Base-by-base conservation (phyloP, 257 asterid genomes). In the Avicennia marina region DNA sequence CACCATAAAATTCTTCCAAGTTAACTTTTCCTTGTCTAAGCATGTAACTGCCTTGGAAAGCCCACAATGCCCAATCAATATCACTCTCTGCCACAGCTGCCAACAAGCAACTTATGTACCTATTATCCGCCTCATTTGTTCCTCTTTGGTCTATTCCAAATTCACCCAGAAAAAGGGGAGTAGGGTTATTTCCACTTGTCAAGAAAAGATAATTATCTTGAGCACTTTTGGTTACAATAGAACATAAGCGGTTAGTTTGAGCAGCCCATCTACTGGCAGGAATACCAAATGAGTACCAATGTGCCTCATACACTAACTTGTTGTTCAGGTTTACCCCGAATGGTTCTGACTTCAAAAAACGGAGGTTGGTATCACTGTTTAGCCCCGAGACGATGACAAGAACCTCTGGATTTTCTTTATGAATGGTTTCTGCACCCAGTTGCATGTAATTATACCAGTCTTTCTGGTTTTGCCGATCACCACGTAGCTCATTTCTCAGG, bases 401-500 rank as follows among this genome's bases (percentile, higher is more conserved):
- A 11, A 81, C 47, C 27, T 85, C 41, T 7, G 84, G 84, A 18
- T 64, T 87, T 29, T 61, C 65, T 10, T 11, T 59, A 41, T 87
- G 90, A 4, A 90, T 59, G 0, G 75, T 45, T 50, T 18, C 32
- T 13, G 91, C 94, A 0, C 96, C 95, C 43, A 64, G 12, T 39
- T 72, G 74, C 63, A 87, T 68, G 73, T 74, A 80, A 13, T 56
- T 44, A 38, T 81, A 79, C 98, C 98, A 90, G 0, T 62, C 81
- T 0, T 11, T 25, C 45, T 10, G 41, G 40, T 82, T 82, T 40
- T 82, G 83, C 1, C 59, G 45, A 0, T 66, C 64, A 0, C 98
- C 96, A 1, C 89, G 80, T 13, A 87, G 69, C 70, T 90, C 98
- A 7, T 90, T 90, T 66, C 96, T 72, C 76, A 87, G 24, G 68